Evolutionary conservation across 305 asterid genomes (phyloP), one percentile per base, ranked within the genome.

Genomic region (Stenogyne calaminthoides): DNA sequence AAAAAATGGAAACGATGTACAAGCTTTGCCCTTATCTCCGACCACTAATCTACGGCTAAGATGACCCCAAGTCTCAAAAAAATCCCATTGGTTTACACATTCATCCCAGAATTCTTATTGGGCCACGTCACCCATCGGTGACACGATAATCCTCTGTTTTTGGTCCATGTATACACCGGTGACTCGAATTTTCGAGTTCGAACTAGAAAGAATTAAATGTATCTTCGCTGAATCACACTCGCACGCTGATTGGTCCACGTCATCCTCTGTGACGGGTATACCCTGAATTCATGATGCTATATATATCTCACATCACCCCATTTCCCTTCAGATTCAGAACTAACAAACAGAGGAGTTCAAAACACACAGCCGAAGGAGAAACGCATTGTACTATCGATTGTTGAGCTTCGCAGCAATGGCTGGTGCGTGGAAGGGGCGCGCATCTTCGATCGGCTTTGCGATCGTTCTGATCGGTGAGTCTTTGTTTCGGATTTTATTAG

Each of bases 391-490:
- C 11, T 19, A 2, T 27, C 14, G 62, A 71, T 63, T 73, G 49
- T 75, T 57, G 78, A 71, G n/a, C n/a, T 71, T 52, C 69, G 76
- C 67, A 19, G 82, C 81, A 32, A 87, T 91, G 97, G 89, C 88
- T 57, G 84, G 71, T 81, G 88, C 91, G 75, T 83, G 84, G 90
- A 69, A 46, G 70, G 78, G 81, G 39, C 84, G 87, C 81, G 78
- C 84, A 8, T 84, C 91, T 47, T 76, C 79, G 19, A 51, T 80
- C 69, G 78, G 87, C 16, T 74, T 84, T 59, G 87, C 76, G 49
- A 72, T 87, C 80, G 76, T 89, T 3, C 49, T 87, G 10, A 63
- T 84, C 61, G 96, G 97, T 87, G 44, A 84, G 90, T 66, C 7
- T 80, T 63, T 57, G 3, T 15, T 57, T 52, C n/a, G 9, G 5